Base-by-base conservation (phyloP, 2,329 filamentous ascomycete species). In the Phyllosticta ampelicida region DNA sequence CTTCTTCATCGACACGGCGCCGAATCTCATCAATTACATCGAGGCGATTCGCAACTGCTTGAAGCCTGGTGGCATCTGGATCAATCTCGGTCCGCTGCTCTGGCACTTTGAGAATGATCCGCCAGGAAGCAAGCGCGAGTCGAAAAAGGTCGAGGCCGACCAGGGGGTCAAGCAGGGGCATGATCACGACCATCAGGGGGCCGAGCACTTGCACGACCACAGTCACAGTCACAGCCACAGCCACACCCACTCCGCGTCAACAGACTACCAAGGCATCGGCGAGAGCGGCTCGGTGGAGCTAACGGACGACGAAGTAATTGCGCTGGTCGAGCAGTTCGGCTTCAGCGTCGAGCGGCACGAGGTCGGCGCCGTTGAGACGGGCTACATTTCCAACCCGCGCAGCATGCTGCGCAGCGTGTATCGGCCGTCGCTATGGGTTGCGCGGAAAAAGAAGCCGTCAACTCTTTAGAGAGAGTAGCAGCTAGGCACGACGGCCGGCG, bases 1-100 rank as follows among this genome's bases (percentile, higher is more conserved):
- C 10, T 99, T 97, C 75, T 99, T 99, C 75, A 86, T 99, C 60
- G 95, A 99, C 70, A 99, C 94, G 1, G 94, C 94, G 2, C 91
- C 92, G 1, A 97, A 99, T 69, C 71, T 96, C 29, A 86, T 97
- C 56, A 83, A 87, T 1, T 99, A 99, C 68, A 82, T 99, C 30
- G 85, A 95, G 68, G 86, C 90, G 1, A 88, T 97, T 57, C 77
- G 75, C 49, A 82, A 87, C 67, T 95, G 91, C 66, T 79, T 99
- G 54, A 84, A 81, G 63, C 78, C 83, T 0, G 87, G 87, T 23
- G 94, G 94, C 0, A 66, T 95, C 3, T 88, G 95, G 77, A 81
- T 96, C 67, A 99, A 99, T 67, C 77, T 95, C 21, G 94, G 94
- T 0, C 94, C 94, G 0, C 74, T 99, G 57, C 77, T 97, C 48